Evolutionary conservation across 495 filamentous ascomycete genomes (phyloP).

Genomic region (Barbatosphaeria neglecta): DNA sequence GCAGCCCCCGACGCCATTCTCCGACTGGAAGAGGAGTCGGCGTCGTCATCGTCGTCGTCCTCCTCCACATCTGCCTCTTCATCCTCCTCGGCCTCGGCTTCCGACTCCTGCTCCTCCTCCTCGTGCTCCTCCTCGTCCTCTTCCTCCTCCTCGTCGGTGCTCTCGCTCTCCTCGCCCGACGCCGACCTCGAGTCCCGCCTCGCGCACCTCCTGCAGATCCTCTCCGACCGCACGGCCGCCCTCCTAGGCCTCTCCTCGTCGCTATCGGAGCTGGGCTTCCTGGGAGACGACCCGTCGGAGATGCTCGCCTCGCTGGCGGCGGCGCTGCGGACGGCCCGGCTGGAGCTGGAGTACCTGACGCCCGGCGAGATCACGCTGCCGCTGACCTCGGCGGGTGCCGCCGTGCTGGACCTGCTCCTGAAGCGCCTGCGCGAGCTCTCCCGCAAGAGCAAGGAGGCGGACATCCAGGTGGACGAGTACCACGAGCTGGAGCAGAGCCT

Average conservation of each 20-base stretch:
- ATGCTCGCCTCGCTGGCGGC: conserved; percentile 38
- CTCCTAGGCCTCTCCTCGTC: conserved; percentile 20
- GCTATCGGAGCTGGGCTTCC: conserved; percentile 44
- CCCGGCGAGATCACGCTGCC: conserved; percentile 48
- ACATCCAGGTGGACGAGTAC: conserved; percentile 46
- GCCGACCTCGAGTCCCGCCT: conserved; percentile 24
- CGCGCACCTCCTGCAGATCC: conserved; percentile 16
- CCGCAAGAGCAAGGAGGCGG: conserved; percentile 36
- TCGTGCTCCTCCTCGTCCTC: too few species aligned
- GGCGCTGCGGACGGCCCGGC: conserved; percentile 51
- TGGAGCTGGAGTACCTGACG: conserved; percentile 54
- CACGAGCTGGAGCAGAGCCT: conserved; percentile 33
- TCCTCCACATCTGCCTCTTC: too few species aligned
- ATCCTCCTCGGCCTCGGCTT: too few species aligned
- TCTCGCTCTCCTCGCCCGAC: neutral
- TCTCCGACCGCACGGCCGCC: conserved; percentile 28
- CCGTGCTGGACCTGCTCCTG: conserved; percentile 34
- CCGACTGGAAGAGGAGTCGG: too few species aligned
- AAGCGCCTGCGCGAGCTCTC: conserved; percentile 28
- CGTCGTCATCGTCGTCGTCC: too few species aligned
- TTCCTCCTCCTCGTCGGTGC: too few species aligned
- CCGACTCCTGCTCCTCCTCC: too few species aligned
- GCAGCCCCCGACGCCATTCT: too few species aligned
- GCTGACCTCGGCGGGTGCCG: conserved; percentile 31
- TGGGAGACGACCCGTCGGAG: conserved; percentile 32